phyloP scores from a whole-genome alignment of 441 rosid genomes.

The Pelargonium myrrhifolium region DNA sequence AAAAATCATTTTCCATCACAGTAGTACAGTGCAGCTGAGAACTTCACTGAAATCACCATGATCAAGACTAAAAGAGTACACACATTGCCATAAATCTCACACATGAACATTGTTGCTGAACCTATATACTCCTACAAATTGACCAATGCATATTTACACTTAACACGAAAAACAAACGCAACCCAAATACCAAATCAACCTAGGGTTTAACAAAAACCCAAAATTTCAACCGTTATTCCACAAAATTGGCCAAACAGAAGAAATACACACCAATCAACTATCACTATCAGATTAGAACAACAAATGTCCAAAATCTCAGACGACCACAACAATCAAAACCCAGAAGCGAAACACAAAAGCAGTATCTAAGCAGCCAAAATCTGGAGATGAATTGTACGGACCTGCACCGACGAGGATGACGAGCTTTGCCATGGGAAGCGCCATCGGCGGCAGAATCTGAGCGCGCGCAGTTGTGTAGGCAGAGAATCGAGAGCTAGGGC shows the following conservation, averaged over 20 bases:
- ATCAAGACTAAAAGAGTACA: background rate
- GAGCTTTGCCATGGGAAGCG: constrained; percentile 56
- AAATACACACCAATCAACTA: background rate
- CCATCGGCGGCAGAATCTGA: background rate
- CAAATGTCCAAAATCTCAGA: background rate
- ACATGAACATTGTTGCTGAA: background rate
- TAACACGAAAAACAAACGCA: background rate
- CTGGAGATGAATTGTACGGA: constrained; percentile 12
- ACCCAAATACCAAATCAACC: background rate
- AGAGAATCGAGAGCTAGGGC: background rate
- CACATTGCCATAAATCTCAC: background rate
- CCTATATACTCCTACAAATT: background rate
- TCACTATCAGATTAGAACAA: background rate
- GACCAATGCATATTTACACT: background rate
- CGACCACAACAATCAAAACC: too few species aligned
- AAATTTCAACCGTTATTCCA: background rate
- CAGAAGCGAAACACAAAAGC: too few species aligned
- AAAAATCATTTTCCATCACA: background rate
- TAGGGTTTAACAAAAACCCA: background rate
- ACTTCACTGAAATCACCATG: background rate
- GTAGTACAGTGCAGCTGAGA: background rate
- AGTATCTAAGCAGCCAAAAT: background rate
- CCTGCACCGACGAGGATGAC: constrained; percentile 90
- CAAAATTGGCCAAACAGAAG: background rate
- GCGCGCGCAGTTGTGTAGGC: background rate